These are phyloP conservation scores for Epichloe elymi DNA, from an alignment of 2,329 filamentous ascomycete species.

Conservation along the genomic window DNA sequence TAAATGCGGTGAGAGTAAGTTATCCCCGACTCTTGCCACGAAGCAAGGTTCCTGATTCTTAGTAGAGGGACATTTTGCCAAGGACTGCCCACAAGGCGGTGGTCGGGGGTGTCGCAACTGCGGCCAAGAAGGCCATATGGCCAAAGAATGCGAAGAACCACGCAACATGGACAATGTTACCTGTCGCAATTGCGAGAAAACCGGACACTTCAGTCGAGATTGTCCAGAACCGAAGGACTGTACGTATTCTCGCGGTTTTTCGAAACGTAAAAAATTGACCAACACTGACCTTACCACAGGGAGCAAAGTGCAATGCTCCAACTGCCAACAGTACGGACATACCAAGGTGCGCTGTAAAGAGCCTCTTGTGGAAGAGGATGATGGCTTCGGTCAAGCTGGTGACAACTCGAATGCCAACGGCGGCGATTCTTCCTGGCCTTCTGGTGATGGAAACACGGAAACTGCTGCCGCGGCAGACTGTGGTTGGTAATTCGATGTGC, in stretches of 20 bases:
- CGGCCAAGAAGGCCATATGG: conserved; percentile 45
- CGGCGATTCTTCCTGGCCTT: conserved; percentile 1
- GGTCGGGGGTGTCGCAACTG: conserved; percentile 47
- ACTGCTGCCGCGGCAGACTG: not conserved
- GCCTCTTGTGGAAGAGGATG: conserved; percentile 8
- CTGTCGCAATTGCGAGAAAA: conserved; percentile 48
- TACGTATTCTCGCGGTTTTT: conserved; percentile 11
- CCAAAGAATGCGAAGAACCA: conserved; percentile 36
- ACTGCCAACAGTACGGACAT: conserved; percentile 26
- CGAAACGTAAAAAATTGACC: not conserved
- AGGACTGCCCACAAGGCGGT: conserved; percentile 50
- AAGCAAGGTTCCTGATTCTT: conserved; percentile 1
- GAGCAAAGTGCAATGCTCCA: conserved; percentile 26
- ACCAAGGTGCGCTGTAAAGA: conserved; percentile 26
- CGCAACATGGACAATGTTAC: conserved; percentile 32
- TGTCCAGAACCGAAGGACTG: conserved; percentile 42
- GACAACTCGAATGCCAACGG: conserved; percentile 5
- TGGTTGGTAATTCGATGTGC: not conserved
- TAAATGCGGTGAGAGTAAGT: conserved; percentile 48
- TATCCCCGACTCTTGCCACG: not conserved
- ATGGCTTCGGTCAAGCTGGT: conserved; percentile 5
- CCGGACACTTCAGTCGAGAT: conserved; percentile 49
- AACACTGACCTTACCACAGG: conserved; percentile 12
- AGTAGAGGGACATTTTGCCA: conserved; percentile 46
- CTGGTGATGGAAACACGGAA: conserved; percentile 1